Evolutionary conservation across 2,329 filamentous ascomycete species (phyloP).

Genomic region (Penicillium griseofulvum): DNA sequence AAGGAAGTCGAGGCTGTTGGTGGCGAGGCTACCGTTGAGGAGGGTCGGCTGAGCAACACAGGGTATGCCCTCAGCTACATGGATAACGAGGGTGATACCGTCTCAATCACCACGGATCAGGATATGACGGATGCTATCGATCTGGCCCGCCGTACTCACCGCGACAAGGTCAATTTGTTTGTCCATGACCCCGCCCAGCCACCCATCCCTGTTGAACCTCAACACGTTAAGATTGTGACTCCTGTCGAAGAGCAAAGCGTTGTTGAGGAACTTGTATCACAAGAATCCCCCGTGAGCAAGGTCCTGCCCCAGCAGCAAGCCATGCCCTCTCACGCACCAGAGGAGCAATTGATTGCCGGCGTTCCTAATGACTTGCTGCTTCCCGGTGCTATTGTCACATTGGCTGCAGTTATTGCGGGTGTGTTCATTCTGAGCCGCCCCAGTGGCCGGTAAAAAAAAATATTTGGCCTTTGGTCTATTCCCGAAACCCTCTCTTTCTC

Average conservation of each 20-base stretch:
- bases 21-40: conserved; percentile 72
- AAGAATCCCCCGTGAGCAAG: conserved; percentile 43
- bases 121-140: conserved; percentile 88
- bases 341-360: conserved; percentile 80
- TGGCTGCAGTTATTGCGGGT: conserved; percentile 89
- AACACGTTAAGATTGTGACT: conserved; percentile 54
- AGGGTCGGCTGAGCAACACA: conserved; percentile 70
- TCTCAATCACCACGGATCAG: conserved; percentile 93
- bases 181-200: conserved; percentile 90
- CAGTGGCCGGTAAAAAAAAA: conserved; percentile 45
- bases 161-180: conserved; percentile 95
- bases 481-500: conserved; percentile 8
- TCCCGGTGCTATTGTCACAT: conserved; percentile 89
- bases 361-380: conserved; percentile 92
- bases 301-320: conserved; percentile 38
- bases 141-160: conserved; percentile 70
- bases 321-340: conserved; percentile 51
- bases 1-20: conserved; percentile 79
- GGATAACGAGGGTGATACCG: conserved; percentile 93
- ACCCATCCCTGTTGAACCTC: conserved; percentile 67
- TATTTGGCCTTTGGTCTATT: conserved; percentile 4
- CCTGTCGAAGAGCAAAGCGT: conserved; percentile 46
- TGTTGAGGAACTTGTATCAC: conserved; percentile 55
- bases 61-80: conserved; percentile 94
- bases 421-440: conserved; percentile 84